Percentiles rank a stretch among this genome's conserved stretches.
These are phyloP conservation scores for Mucuna pruriens DNA, from an alignment of 306 rosid species.

Conservation along the genomic window DNA sequence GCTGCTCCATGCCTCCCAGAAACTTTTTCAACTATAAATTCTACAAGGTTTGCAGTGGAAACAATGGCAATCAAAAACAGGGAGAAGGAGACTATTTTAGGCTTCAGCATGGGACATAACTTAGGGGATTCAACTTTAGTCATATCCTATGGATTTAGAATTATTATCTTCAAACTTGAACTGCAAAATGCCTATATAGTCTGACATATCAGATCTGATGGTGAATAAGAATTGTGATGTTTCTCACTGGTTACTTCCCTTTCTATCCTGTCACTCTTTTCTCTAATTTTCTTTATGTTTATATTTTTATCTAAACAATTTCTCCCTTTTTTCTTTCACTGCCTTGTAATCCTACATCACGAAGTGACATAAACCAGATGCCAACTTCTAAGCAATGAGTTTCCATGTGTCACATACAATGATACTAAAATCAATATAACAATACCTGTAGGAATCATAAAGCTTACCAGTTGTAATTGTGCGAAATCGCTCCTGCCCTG, in stretches of 20 bases:
- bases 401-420: neutral
- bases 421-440: neutral
- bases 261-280: neutral
- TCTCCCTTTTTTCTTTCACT: neutral
- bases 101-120: neutral
- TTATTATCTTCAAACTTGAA: neutral
- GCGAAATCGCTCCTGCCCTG: conserved; percentile 98
- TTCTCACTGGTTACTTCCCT: conserved; percentile 7
- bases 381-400: neutral
- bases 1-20: neutral
- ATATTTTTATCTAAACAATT: neutral
- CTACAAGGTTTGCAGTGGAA: neutral
- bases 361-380: conserved; percentile 19
- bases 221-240: neutral
- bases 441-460: conserved; percentile 19
- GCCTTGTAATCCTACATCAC: neutral
- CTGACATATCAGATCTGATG: neutral
- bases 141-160: neutral
- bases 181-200: neutral
- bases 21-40: neutral
- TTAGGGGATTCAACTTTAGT: neutral
- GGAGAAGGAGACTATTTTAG: neutral
- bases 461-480: conserved; percentile 89
- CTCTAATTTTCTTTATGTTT: neutral
- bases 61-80: neutral